Conservation (phyloP, 2,329 filamentous ascomycete species). For the Colletotrichum eleusines region DNA sequence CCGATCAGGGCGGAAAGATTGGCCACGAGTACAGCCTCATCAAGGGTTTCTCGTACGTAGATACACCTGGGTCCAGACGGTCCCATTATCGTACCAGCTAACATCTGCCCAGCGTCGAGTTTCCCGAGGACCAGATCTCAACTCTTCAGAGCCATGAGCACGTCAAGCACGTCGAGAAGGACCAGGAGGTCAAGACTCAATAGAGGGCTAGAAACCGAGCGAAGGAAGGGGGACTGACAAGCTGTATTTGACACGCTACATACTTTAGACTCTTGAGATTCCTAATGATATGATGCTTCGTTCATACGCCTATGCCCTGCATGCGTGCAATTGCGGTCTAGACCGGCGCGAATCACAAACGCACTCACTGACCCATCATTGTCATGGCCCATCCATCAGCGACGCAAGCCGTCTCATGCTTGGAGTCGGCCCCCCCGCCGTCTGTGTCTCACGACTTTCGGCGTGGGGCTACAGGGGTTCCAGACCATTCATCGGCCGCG, state of each 20-base stretch:
- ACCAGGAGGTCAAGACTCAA: constrained; percentile 78
- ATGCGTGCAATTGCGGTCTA: neutral
- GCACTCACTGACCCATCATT: neutral
- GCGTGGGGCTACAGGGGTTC: constrained; percentile 22
- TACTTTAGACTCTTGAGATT: constrained; percentile 17
- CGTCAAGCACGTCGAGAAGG: constrained; percentile 80
- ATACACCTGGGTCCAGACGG: neutral
- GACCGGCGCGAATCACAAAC: neutral
- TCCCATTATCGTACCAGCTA: constrained; percentile 17
- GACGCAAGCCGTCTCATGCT: constrained; percentile 11
- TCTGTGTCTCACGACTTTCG: constrained; percentile 14
- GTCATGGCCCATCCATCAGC: neutral
- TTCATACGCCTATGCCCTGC: neutral
- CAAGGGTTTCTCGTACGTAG: constrained; percentile 90
- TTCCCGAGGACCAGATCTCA: constrained; percentile 74
- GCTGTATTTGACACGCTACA: constrained; percentile 19
- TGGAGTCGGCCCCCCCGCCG: constrained; percentile 34
- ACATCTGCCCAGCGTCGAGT: constrained; percentile 71
- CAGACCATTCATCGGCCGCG: neutral
- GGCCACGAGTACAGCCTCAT: constrained; percentile 86
- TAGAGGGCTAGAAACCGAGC: constrained; percentile 55
- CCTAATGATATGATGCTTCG: constrained; percentile 29
- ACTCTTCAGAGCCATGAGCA: constrained; percentile 77
- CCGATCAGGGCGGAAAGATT: constrained; percentile 85
- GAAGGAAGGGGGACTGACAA: neutral